Evolutionary conservation across 768 basidiomycete species (phyloP).

Genomic region (Termitomyces sp.): DNA sequence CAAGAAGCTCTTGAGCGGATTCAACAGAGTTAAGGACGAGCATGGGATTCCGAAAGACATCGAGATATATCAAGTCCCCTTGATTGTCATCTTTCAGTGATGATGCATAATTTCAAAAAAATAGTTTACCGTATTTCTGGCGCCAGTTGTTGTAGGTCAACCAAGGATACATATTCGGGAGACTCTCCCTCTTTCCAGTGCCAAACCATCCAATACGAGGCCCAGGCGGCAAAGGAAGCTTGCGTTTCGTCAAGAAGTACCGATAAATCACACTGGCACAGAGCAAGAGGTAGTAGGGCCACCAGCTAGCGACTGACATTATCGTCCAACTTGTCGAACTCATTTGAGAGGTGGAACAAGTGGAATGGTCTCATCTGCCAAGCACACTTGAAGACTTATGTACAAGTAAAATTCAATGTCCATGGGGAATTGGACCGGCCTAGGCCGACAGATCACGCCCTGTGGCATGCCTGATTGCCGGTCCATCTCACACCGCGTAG

Average conservation of each 20-base stretch:
- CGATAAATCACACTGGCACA: background rate
- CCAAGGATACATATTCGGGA: slow-evolving; percentile 7
- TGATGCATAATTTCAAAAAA: no score
- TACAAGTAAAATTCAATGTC: background rate
- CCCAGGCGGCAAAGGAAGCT: slow-evolving; percentile 5
- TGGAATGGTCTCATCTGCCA: background rate
- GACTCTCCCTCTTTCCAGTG: background rate
- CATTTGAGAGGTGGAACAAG: background rate
- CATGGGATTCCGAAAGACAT: slow-evolving; percentile 4
- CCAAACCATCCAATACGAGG: slow-evolving; percentile 4
- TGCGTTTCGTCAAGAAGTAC: background rate
- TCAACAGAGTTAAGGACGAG: slow-evolving; percentile 27
- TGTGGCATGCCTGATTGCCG: background rate
- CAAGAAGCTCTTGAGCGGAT: slow-evolving; percentile 34
- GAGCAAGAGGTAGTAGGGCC: background rate
- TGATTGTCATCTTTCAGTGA: background rate
- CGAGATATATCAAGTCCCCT: slow-evolving; percentile 7
- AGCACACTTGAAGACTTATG: background rate
- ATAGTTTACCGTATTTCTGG: background rate
- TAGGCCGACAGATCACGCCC: background rate
- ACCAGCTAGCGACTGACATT: background rate
- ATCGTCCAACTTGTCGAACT: background rate
- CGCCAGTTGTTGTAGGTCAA: slow-evolving; percentile 4
- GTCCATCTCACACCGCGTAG: background rate
- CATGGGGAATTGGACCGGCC: background rate